Evolutionary conservation across 768 basidiomycete genomes (phyloP).

Genomic region (Mycena floridula): DNA sequence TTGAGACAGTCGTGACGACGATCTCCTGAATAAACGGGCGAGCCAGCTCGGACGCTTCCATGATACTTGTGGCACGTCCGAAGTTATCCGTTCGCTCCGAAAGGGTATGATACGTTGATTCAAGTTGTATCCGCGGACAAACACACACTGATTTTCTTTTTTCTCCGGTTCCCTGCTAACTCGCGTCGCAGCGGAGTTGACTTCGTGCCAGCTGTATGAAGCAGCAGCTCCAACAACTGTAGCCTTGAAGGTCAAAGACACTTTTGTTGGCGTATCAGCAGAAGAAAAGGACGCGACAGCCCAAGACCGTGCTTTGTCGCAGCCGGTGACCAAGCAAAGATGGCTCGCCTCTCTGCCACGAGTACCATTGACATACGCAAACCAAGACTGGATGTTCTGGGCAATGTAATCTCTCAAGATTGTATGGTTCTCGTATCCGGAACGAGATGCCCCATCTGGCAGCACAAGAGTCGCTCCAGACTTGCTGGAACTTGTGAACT

Average conservation of each 20-base stretch:
- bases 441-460: not conserved
- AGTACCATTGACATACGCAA: not conserved
- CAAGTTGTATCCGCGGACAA: no score
- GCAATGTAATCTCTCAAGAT: not conserved
- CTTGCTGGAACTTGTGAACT: conserved; percentile 12
- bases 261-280: not conserved
- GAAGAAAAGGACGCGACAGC: not conserved
- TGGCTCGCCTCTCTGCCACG: not conserved
- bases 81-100: no score
- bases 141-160: no score
- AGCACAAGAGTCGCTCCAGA: conserved; percentile 15
- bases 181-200: no score
- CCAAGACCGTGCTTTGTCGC: not conserved
- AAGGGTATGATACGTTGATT: no score
- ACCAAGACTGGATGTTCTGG: not conserved
- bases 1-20: no score
- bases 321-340: no score
- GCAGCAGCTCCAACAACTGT: not conserved
- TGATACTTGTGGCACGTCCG: no score
- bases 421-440: not conserved
- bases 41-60: no score
- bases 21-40: no score
- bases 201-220: not conserved
- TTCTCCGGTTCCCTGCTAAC: no score
- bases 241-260: not conserved